Evolutionary conservation across 108 stramenopile genomes (phyloP), one percentile per base, ranked within the genome.

Genomic region (Hondaea fermentalgiana): DNA sequence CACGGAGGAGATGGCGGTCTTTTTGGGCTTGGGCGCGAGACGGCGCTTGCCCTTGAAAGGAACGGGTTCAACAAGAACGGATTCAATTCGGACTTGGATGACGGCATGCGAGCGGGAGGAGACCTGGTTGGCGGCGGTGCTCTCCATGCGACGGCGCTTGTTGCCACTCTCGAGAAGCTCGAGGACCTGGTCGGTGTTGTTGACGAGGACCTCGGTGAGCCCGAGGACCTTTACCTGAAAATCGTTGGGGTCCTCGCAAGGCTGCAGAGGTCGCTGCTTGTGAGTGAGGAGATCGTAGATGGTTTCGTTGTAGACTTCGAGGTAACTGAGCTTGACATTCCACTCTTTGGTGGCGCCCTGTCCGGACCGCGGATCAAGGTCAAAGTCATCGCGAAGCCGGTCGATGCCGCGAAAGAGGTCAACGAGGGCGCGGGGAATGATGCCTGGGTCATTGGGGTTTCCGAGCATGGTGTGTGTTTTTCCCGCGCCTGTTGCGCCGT

Each of bases 401-500:
- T 93, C 53, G 44, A 94, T 28, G 16, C 57, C 72, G 6, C 49
- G 71, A 72, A 94, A 94, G 0, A 94, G 35, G 71, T 94, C 94
- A 1, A 88, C 71, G 16, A 94, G 90, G n/a, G 92, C 72, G 47
- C 92, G 91, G 4, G 94, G 94, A 28, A 94, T 94, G 44, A 94
- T 93, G 53, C 94, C 93, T 17, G 71, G 43, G 89, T 90, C 90
- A 16, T 45, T 58, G 2, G 57, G 87, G 23, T 89, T 91, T 3
- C 94, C 94, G 92, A 94, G 92, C 94, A 94, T 94, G 5, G 94
- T 94, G 91, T 94, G 94, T 5, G 94, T 94, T 43, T 94, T 94
- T 28, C 94, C 94, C 4, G 94, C 94, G 14, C 94, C 94, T 72
- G 92, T 94, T 5, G 94, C 93, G 16, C 94, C 94, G 60, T 94